Evolutionary conservation across 2,329 filamentous ascomycete species (phyloP).

Genomic region (Penicillium rolfsii): DNA sequence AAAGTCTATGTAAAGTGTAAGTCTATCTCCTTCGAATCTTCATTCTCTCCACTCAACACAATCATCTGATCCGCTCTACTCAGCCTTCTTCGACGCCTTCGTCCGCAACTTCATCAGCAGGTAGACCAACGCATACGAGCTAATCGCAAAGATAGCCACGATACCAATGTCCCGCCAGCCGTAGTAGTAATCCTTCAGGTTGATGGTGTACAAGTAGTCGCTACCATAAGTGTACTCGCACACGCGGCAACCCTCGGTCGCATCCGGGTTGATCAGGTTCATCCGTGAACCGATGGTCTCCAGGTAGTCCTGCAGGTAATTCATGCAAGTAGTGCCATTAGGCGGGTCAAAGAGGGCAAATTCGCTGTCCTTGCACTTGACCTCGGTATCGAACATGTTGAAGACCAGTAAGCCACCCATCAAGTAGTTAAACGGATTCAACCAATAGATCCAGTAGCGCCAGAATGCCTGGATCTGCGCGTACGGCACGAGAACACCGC

Average conservation of each 20-base stretch:
- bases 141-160: constrained; percentile 59
- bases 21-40: neutral
- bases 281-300: constrained; percentile 49
- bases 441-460: constrained; percentile 40
- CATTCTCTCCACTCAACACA: neutral
- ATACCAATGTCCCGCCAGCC: constrained; percentile 69
- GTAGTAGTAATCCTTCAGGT: constrained; percentile 63
- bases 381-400: constrained; percentile 28
- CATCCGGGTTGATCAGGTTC: constrained; percentile 64
- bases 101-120: constrained; percentile 42
- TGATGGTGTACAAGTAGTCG: constrained; percentile 63
- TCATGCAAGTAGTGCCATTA: constrained; percentile 56
- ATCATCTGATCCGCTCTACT: constrained; percentile 16
- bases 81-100: constrained; percentile 41
- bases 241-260: constrained; percentile 59
- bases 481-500: constrained; percentile 37
- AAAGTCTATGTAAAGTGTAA: neutral
- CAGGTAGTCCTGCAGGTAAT: constrained; percentile 61
- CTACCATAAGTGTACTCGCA: constrained; percentile 63
- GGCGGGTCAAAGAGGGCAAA: constrained; percentile 39
- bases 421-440: constrained; percentile 39
- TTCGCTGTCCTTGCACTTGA: constrained; percentile 31
- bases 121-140: constrained; percentile 56
- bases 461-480: constrained; percentile 36
- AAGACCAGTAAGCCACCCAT: constrained; percentile 37